A percentile compares a stretch with the other conserved stretches of the same genome.
Evolutionary conservation across 441 rosid species (phyloP).

Genomic region (Hura crepitans): DNA sequence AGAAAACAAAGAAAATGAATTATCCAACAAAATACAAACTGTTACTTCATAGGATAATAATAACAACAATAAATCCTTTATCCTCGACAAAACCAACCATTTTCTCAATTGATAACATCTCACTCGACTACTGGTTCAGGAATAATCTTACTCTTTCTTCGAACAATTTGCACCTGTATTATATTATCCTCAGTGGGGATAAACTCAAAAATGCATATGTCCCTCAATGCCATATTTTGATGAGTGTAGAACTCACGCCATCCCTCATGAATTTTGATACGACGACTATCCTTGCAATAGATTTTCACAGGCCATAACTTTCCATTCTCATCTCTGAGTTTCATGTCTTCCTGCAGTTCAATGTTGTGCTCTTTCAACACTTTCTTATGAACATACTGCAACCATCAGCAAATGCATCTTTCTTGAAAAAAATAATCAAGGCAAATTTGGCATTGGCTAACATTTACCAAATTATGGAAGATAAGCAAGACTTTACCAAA

Average conservation of each 20-base stretch:
- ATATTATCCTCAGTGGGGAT: conserved; percentile 16
- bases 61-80: no score
- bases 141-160: background rate
- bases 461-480: no score
- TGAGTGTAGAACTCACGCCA: conserved; percentile 21
- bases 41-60: background rate
- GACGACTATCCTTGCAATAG: background rate
- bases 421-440: no score
- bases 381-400: conserved; percentile 27
- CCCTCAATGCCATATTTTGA: conserved; percentile 13
- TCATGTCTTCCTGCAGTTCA: conserved; percentile 14
- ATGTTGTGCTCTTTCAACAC: conserved; percentile 16
- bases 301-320: conserved; percentile 31
- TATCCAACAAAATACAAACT: no score
- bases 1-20: no score
- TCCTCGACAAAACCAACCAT: no score
- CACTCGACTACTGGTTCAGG: no score
- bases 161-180: conserved; percentile 21
- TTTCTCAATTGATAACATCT: no score
- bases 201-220: conserved; percentile 28
- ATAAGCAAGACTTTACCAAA: no score
- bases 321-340: conserved; percentile 28
- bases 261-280: conserved; percentile 10
- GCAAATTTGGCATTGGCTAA: no score
- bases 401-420: background rate